A percentile compares a stretch with the other conserved stretches of the same genome.
These are phyloP conservation scores for Plasmodium gaboni DNA, from an alignment of 169 alveolate species.

Conservation along the genomic window DNA sequence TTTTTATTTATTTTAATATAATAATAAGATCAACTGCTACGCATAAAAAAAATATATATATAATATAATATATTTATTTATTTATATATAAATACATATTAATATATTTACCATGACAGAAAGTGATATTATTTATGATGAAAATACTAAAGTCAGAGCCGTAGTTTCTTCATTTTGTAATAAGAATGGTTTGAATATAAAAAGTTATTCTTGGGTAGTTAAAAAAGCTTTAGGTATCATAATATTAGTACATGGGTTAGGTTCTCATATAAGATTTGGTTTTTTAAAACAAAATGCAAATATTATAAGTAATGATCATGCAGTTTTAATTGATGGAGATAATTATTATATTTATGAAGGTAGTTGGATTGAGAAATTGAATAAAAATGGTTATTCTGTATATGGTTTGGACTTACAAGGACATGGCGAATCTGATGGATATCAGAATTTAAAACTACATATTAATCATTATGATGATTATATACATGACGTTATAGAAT, in stretches of 20 bases:
- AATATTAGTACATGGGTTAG: neutral
- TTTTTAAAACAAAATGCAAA: neutral
- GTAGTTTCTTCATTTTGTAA: neutral
- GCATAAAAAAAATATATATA: no score
- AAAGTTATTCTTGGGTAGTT: neutral
- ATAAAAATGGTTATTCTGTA: conserved; percentile 1
- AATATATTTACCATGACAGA: neutral
- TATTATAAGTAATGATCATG: conserved; percentile 4
- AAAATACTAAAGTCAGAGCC: no score
- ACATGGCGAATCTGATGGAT: conserved; percentile 2
- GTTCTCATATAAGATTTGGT: conserved; percentile 1
- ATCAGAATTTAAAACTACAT: neutral
- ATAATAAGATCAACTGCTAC: no score
- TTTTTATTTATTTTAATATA: no score
- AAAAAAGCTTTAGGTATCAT: conserved; percentile 2
- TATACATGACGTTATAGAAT: neutral
- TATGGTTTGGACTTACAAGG: conserved; percentile 8
- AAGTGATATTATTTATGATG: no score
- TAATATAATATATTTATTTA: no score
- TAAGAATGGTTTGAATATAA: conserved; percentile 4
- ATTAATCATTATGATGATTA: neutral
- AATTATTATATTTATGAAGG: neutral
- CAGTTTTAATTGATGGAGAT: neutral
- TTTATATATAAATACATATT: no score
- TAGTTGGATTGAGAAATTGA: neutral